Percentiles rank a stretch among this genome's conserved stretches.
Evolutionary conservation across 306 rosid species (phyloP).

Genomic region (Cucurbita argyrosperma): DNA sequence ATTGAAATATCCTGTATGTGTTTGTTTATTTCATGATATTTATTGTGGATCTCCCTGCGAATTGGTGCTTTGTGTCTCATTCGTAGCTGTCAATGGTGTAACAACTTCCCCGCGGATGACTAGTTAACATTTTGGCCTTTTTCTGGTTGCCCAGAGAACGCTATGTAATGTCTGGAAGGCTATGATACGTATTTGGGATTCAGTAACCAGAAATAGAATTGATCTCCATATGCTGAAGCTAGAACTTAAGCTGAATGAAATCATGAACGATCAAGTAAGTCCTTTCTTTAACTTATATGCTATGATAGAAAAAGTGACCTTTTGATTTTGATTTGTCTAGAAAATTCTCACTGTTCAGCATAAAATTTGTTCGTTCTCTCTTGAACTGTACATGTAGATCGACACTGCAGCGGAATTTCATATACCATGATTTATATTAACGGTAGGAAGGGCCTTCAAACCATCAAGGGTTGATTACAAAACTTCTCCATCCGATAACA

Average conservation of each 20-base stretch:
- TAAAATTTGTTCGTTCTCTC: not conserved
- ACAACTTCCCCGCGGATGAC: not conserved
- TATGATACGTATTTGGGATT: constrained; percentile 53
- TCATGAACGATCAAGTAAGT: constrained; percentile 70
- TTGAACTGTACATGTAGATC: not conserved
- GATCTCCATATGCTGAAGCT: constrained; percentile 69
- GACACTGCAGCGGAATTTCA: not conserved
- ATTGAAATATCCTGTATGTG: not conserved
- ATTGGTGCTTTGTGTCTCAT: not conserved
- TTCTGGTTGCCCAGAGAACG: constrained; percentile 38
- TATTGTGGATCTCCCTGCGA: not conserved
- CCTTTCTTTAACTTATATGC: constrained; percentile 18
- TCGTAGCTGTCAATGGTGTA: not conserved
- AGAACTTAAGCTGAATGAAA: constrained; percentile 55
- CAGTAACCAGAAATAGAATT: constrained; percentile 60
- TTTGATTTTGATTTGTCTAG: not conserved
- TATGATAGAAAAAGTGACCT: not conserved
- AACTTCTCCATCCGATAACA: not conserved
- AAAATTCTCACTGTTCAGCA: not conserved
- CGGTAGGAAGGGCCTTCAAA: not conserved
- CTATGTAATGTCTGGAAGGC: constrained; percentile 60
- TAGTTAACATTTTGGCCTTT: not conserved
- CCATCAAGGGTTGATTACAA: not conserved
- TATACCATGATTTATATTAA: not conserved
- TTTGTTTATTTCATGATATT: not conserved